phyloP scores from a whole-genome alignment of 768 basidiomycete genomes.

The Lactarius sanguifluus region DNA sequence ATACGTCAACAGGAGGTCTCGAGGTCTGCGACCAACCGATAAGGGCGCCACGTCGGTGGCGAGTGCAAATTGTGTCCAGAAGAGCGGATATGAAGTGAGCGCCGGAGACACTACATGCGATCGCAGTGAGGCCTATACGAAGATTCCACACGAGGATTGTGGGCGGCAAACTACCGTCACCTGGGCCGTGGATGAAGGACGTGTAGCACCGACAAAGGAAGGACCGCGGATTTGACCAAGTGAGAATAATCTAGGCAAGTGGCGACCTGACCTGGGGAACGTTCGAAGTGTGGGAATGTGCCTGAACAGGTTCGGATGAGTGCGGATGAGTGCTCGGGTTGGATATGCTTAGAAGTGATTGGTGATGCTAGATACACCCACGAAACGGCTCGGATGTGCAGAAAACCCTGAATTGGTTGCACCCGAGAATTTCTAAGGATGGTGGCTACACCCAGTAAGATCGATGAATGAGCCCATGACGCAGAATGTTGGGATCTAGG shows the following conservation, averaged over 20 bases:
- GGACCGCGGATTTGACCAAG: background rate
- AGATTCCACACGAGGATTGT: conserved; percentile 9
- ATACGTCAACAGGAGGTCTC: background rate
- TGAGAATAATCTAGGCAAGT: background rate
- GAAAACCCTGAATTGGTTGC: background rate
- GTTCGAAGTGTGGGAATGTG: background rate
- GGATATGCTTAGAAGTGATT: background rate
- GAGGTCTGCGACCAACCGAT: conserved; percentile 1
- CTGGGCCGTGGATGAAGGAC: background rate
- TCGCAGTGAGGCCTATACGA: conserved; percentile 5
- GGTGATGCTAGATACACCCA: background rate
- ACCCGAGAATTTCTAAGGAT: background rate
- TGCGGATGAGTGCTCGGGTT: background rate
- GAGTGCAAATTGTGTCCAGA: conserved; percentile 3
- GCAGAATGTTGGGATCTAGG: background rate
- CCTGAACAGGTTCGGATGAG: background rate
- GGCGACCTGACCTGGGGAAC: background rate
- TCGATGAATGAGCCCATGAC: background rate
- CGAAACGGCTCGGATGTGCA: background rate
- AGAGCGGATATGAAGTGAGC: conserved; percentile 13
- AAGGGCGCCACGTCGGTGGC: conserved; percentile 1
- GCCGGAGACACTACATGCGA: conserved; percentile 12
- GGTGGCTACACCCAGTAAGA: too few species aligned
- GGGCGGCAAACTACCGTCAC: background rate
- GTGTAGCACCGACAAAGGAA: background rate